Percentiles rank a stretch among this genome's conserved stretches.
These are phyloP conservation scores for Crithidia brevicula DNA, from an alignment of 208 protist species.

Conservation along the genomic window DNA sequence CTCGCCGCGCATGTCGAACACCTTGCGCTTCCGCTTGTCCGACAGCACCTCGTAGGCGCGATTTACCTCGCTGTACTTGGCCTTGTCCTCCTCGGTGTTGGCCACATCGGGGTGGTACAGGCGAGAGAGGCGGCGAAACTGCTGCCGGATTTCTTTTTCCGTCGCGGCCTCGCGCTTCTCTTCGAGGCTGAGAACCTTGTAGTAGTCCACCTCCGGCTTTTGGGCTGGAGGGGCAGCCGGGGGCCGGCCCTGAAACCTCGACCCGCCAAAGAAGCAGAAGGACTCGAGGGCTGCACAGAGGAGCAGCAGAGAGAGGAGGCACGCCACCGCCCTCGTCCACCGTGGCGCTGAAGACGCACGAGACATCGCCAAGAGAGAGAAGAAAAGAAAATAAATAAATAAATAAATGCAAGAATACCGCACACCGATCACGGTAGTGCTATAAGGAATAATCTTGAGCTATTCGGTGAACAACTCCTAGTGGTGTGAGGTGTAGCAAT, in stretches of 20 bases:
- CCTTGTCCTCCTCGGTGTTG: slow-evolving; percentile 50
- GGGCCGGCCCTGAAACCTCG: neutral
- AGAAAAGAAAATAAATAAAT: neutral
- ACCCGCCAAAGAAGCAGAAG: slow-evolving; percentile 18
- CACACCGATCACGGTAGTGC: too few relatives aligned
- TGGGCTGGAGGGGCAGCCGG: slow-evolving; percentile 1
- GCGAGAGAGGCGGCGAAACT: slow-evolving; percentile 74
- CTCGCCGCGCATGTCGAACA: slow-evolving; percentile 93
- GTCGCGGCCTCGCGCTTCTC: slow-evolving; percentile 64
- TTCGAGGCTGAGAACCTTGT: slow-evolving; percentile 66
- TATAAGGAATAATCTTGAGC: too few relatives aligned
- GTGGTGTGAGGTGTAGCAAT: too few relatives aligned
- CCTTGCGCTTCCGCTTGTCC: slow-evolving; percentile 88
- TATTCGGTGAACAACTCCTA: too few relatives aligned
- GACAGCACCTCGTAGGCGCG: slow-evolving; percentile 92
- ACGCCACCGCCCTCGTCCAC: neutral
- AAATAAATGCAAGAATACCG: too few relatives aligned
- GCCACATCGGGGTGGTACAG: slow-evolving; percentile 88
- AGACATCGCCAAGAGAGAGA: neutral
- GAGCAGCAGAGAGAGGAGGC: slow-evolving; percentile 12
- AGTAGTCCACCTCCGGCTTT: slow-evolving; percentile 75
- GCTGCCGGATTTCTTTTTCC: slow-evolving; percentile 81
- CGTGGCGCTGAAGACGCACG: too few relatives aligned
- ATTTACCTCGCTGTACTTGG: slow-evolving; percentile 77
- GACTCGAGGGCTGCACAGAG: slow-evolving; percentile 14